phyloP scores from a whole-genome alignment of 2,329 filamentous ascomycete species.

The Fusarium tupiense region DNA sequence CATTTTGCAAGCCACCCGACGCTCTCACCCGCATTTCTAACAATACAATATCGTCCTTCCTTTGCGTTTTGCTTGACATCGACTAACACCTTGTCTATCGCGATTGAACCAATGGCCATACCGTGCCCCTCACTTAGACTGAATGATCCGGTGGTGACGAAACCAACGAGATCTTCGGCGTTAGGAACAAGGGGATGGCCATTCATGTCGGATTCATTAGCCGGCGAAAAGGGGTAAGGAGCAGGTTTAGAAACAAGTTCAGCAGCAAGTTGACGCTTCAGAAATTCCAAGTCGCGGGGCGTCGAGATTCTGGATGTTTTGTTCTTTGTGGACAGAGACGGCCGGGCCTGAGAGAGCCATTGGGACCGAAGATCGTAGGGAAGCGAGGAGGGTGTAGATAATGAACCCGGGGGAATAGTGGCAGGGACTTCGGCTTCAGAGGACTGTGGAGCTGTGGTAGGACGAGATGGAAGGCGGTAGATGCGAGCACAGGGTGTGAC shows the following conservation, averaged over 20 bases:
- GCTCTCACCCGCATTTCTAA: constrained; percentile 81
- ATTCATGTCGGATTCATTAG: constrained; percentile 52
- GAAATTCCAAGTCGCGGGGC: constrained; percentile 48
- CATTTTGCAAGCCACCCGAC: constrained; percentile 83
- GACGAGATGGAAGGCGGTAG: constrained; percentile 75
- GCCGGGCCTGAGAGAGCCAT: constrained; percentile 73
- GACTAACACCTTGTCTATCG: constrained; percentile 64
- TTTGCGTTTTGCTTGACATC: constrained; percentile 45
- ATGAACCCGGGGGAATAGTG: constrained; percentile 48
- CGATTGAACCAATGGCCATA: constrained; percentile 78
- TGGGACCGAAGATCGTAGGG: constrained; percentile 66
- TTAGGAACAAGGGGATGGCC: constrained; percentile 76
- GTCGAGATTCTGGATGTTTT: constrained; percentile 24
- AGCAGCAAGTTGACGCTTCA: constrained; percentile 57
- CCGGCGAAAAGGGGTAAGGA: constrained; percentile 47
- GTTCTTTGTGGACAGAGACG: not conserved
- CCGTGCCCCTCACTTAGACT: constrained; percentile 80
- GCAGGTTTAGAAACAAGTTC: constrained; percentile 55
- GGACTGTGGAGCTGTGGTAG: constrained; percentile 35
- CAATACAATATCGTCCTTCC: constrained; percentile 74
- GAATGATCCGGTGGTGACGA: constrained; percentile 87
- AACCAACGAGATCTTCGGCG: constrained; percentile 83
- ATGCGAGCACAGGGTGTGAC: constrained; percentile 79
- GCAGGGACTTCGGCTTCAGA: constrained; percentile 58
- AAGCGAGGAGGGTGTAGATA: constrained; percentile 38